Percentiles rank a stretch among this genome's conserved stretches.
These are phyloP conservation scores for Dictyostelium firmibasis DNA, from an alignment of 78 protist genomes.

Conservation along the genomic window DNA sequence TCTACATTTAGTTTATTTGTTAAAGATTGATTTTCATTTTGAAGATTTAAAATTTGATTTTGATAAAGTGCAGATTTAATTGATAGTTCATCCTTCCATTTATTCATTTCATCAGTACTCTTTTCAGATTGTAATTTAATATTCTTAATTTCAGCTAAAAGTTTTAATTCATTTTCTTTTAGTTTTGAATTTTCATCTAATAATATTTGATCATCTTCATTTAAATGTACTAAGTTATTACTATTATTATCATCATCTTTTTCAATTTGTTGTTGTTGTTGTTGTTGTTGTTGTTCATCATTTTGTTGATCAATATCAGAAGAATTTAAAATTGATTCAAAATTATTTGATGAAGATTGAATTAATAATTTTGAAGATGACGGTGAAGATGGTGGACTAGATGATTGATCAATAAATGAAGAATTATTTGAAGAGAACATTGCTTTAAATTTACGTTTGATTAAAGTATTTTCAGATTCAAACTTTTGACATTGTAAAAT, in stretches of 20 bases:
- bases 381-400: neutral
- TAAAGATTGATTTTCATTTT: constrained; percentile 19
- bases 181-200: neutral
- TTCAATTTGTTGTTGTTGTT: neutral
- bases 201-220: neutral
- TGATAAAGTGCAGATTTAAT: constrained; percentile 33
- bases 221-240: neutral
- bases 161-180: constrained; percentile 27
- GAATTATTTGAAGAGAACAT: neutral
- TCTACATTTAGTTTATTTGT: constrained; percentile 35
- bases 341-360: neutral
- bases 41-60: constrained; percentile 51
- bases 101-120: neutral
- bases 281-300: neutral
- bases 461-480: constrained; percentile 1
- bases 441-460: constrained; percentile 8
- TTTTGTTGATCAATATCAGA: neutral
- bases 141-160: neutral
- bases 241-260: too few relatives aligned
- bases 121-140: constrained; percentile 9
- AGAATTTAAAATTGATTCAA: neutral
- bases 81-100: constrained; percentile 25
- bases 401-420: neutral
- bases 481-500: neutral
- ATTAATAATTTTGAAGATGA: neutral